Base-by-base conservation (phyloP, 306 rosid species). In the Cyclanthera cordifolia region DNA sequence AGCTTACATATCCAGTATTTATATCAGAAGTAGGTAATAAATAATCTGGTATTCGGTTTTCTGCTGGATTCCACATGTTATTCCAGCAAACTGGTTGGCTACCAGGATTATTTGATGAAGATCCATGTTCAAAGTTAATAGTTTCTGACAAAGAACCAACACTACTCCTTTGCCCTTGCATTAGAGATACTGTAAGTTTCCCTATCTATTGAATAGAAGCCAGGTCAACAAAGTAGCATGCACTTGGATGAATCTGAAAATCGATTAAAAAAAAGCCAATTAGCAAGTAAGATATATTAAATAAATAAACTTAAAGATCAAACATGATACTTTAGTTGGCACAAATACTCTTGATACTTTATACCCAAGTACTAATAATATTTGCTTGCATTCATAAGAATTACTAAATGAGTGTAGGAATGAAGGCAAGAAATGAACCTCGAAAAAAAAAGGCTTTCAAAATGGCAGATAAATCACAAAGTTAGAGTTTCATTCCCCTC, bases 111-210 rank as follows among this genome's bases (percentile, higher is more conserved):
- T 79, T 84, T 16, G 95, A 83, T 15, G 88, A 39, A 48, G 87
- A 79, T 65, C 94, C 98, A 81, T 88, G 88, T 70, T 94, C 97
- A 71, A 90, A 87, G 58, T 90, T 95, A 16, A 94, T 63, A 58
- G 88, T 86, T 74, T 88, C 95, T 59, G 95, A 65, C 75, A 88
- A 79, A 67, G 90, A 86, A 81, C 97, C 95, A 16, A 88, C 61
- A 67, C 85, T 77, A 83, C 96, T 90, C 78, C 97, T 90, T 81
- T 83, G 88, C 81, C 97, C 97, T 94, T 94, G 99, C 97, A 94
- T 88, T 79, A 81, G 83, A 73, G 74, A 74, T 25, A 70, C 74
- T 80, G 58, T 63, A 50, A 74, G 71, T 46, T 76, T 77, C 67
- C 70, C 66, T 46, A 72, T 49, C 20, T 43, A 43, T 76, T 28